These are phyloP conservation scores for Backusella sp. DNA, from an alignment of 192 early-diverging fungal genomes.

Conservation along the genomic window DNA sequence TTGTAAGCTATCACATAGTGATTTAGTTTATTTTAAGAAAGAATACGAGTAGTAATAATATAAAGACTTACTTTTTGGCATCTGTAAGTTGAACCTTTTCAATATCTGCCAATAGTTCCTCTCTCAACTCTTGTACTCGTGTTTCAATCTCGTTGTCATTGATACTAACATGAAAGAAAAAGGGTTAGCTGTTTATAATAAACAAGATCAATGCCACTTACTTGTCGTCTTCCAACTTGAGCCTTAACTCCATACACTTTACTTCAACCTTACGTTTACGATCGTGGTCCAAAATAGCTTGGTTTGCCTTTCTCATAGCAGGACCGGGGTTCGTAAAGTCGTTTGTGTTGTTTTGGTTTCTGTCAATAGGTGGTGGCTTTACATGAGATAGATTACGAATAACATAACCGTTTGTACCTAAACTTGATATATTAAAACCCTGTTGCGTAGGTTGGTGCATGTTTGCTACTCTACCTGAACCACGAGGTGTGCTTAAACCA, in stretches of 20 bases:
- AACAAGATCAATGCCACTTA: slow-evolving; percentile 19
- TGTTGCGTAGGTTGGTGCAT: too few relatives aligned
- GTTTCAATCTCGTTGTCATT: slow-evolving; percentile 65
- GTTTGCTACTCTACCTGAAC: slow-evolving; percentile 49
- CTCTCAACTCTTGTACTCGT: slow-evolving; percentile 60
- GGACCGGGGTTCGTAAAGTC: slow-evolving; percentile 19
- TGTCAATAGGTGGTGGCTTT: slow-evolving; percentile 49
- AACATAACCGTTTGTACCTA: slow-evolving; percentile 94
- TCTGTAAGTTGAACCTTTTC: slow-evolving; percentile 28
- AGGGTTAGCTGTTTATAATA: background rate
- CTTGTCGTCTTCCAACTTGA: slow-evolving; percentile 76
- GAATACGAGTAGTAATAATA: background rate
- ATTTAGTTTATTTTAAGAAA: background rate
- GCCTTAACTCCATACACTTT: slow-evolving; percentile 76
- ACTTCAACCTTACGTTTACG: slow-evolving; percentile 87
- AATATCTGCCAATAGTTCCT: slow-evolving; percentile 55
- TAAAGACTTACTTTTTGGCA: slow-evolving; percentile 27
- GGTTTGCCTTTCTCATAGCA: slow-evolving; percentile 57
- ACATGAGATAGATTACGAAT: slow-evolving; percentile 84
- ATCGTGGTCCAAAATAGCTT: slow-evolving; percentile 84
- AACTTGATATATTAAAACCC: too few relatives aligned
- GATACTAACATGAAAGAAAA: slow-evolving; percentile 31
- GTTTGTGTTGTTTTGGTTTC: slow-evolving; percentile 28
- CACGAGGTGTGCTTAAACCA: slow-evolving; percentile 74
- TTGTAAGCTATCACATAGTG: slow-evolving; percentile 35